These are phyloP conservation scores for Pseudonitzschia pungens DNA, from an alignment of 108 stramenopile species.

Conservation along the genomic window DNA sequence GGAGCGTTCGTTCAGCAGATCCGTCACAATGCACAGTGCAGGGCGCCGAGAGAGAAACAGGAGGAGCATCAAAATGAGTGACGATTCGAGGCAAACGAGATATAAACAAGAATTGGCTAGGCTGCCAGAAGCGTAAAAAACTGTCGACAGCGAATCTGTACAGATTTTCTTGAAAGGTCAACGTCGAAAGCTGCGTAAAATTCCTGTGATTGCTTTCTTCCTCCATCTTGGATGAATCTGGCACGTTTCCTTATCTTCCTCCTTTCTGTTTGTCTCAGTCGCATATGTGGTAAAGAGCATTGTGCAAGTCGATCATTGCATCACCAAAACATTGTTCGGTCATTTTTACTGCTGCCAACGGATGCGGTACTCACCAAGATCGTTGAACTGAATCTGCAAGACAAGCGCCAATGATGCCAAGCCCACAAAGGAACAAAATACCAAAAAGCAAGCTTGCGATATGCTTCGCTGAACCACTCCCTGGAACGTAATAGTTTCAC, in stretches of 20 bases:
- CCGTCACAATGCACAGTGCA: neutral
- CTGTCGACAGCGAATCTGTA: no score
- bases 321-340: neutral
- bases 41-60: neutral
- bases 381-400: constrained; percentile 85
- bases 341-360: no score
- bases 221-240: neutral
- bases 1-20: neutral
- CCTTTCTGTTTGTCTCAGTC: no score
- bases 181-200: neutral
- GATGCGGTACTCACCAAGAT: constrained; percentile 36
- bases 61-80: neutral
- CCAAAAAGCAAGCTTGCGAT: constrained; percentile 90
- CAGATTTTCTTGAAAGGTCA: neutral
- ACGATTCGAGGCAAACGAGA: neutral
- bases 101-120: neutral
- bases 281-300: neutral
- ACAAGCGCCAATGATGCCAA: constrained; percentile 88
- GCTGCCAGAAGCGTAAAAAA: no score
- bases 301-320: neutral
- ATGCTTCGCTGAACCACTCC: constrained; percentile 80
- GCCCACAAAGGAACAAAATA: constrained; percentile 88
- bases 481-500: constrained; percentile 90
- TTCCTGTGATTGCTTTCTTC: neutral
- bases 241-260: no score